phyloP scores from a whole-genome alignment of 78 protist species.

The Dictyostelium citrinum region DNA sequence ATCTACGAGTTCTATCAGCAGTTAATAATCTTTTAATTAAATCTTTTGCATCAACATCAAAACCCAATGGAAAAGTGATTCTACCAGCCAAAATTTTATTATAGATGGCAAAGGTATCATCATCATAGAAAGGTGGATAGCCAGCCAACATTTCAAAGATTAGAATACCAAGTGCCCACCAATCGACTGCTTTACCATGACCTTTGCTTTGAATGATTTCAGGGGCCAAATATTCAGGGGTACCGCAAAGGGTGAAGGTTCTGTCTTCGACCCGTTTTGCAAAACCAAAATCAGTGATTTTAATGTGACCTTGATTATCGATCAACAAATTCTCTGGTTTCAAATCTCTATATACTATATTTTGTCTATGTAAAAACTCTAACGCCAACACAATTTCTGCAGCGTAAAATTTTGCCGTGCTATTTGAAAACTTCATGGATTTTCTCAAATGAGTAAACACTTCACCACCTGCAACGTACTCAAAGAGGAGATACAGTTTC shows the following conservation, averaged over 20 bases:
- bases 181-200: conserved; percentile 97
- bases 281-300: conserved; percentile 93
- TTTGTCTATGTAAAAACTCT: conserved; percentile 84
- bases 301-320: conserved; percentile 79
- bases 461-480: conserved; percentile 90
- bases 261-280: conserved; percentile 90
- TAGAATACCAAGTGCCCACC: conserved; percentile 97
- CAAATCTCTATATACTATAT: conserved; percentile 92
- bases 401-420: conserved; percentile 85
- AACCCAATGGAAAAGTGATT: conserved; percentile 89
- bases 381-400: conserved; percentile 87
- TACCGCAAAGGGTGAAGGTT: conserved; percentile 96
- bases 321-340: conserved; percentile 95
- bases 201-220: conserved; percentile 92
- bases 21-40: conserved; percentile 89
- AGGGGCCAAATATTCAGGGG: conserved; percentile 96
- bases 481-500: conserved; percentile 89
- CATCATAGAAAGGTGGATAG: conserved; percentile 95
- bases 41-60: conserved; percentile 90
- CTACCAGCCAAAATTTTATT: conserved; percentile 92
- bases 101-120: conserved; percentile 89
- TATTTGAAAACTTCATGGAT: conserved; percentile 41
- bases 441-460: conserved; percentile 68
- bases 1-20: conserved; percentile 90
- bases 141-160: conserved; percentile 81